Percentiles rank a stretch among this genome's conserved stretches.
These are phyloP conservation scores for Xylariaceae sp. DNA, from an alignment of 2,329 filamentous ascomycete species.

Conservation along the genomic window DNA sequence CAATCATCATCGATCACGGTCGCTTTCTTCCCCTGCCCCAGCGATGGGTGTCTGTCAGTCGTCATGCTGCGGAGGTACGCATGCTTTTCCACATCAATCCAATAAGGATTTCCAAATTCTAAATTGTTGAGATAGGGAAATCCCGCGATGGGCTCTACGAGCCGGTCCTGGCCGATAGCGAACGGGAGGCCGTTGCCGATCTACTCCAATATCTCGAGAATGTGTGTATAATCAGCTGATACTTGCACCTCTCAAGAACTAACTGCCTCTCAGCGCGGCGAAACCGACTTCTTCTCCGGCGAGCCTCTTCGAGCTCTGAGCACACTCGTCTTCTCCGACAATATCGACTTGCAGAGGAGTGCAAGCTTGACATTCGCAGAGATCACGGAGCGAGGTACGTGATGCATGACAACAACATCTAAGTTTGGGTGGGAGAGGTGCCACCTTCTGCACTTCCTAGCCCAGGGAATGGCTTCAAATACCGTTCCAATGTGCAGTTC, in stretches of 20 bases:
- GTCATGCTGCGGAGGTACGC: slow-evolving; percentile 42
- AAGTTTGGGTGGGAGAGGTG: background rate
- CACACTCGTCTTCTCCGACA: slow-evolving; percentile 97
- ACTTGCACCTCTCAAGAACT: slow-evolving; percentile 26
- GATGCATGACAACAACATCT: background rate
- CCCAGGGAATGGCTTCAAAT: background rate
- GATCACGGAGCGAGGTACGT: slow-evolving; percentile 92
- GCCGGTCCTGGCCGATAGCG: slow-evolving; percentile 88
- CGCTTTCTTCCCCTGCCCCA: slow-evolving; percentile 21
- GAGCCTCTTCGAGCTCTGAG: slow-evolving; percentile 91
- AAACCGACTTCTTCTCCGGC: slow-evolving; percentile 98
- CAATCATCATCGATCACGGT: slow-evolving; percentile 18
- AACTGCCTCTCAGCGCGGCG: slow-evolving; percentile 69
- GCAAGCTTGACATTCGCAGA: slow-evolving; percentile 98
- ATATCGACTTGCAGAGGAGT: slow-evolving; percentile 95
- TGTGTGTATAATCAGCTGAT: slow-evolving; percentile 53
- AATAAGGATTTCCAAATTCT: slow-evolving; percentile 28
- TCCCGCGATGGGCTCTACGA: slow-evolving; percentile 82
- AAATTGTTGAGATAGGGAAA: slow-evolving; percentile 57
- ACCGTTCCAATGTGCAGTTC: background rate
- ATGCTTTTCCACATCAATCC: slow-evolving; percentile 9
- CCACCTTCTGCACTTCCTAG: background rate
- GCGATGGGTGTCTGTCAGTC: slow-evolving; percentile 41
- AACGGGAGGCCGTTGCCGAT: slow-evolving; percentile 95
- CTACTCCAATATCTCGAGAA: slow-evolving; percentile 95